phyloP scores from a whole-genome alignment of 371 early-diverging fungal genomes.

The Apophysomyces trapeziformis region DNA sequence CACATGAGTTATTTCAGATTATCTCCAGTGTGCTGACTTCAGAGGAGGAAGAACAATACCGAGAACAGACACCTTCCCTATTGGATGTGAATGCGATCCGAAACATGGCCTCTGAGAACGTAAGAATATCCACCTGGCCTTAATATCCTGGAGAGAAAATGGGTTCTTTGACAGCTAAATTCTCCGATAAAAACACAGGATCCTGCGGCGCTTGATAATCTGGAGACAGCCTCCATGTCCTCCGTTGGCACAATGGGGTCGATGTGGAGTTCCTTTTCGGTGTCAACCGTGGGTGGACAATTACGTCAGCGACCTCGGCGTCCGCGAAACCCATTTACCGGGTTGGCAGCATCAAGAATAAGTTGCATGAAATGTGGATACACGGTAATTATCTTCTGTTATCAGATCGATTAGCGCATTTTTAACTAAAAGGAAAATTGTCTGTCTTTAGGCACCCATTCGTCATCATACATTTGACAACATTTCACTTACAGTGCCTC shows the following conservation, averaged over 20 bases:
- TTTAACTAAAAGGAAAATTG: too few species aligned
- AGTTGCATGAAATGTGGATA: conserved; percentile 83
- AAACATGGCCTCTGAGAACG: conserved; percentile 30
- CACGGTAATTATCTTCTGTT: conserved; percentile 45
- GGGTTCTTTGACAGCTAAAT: neutral
- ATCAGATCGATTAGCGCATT: neutral
- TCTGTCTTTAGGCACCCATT: conserved; percentile 60
- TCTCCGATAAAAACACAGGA: conserved; percentile 1
- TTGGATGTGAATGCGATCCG: conserved; percentile 42
- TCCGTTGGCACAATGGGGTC: conserved; percentile 54
- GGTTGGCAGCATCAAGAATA: conserved; percentile 75
- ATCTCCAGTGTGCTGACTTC: conserved; percentile 79
- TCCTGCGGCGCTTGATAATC: conserved; percentile 37
- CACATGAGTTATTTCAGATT: conserved; percentile 92
- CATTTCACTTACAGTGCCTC: conserved; percentile 77
- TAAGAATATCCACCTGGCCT: neutral
- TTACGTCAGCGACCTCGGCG: conserved; percentile 49
- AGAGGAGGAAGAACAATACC: conserved; percentile 65
- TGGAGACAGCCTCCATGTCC: conserved; percentile 53
- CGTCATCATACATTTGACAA: conserved; percentile 86
- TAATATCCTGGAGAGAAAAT: too few species aligned
- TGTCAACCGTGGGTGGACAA: conserved; percentile 51
- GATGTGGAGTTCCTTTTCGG: conserved; percentile 59
- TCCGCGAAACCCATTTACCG: conserved; percentile 71
- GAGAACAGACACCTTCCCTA: conserved; percentile 41